These are phyloP conservation scores for Naganishia albida DNA, from an alignment of 1,284 basidiomycete genomes.

Conservation along the genomic window DNA sequence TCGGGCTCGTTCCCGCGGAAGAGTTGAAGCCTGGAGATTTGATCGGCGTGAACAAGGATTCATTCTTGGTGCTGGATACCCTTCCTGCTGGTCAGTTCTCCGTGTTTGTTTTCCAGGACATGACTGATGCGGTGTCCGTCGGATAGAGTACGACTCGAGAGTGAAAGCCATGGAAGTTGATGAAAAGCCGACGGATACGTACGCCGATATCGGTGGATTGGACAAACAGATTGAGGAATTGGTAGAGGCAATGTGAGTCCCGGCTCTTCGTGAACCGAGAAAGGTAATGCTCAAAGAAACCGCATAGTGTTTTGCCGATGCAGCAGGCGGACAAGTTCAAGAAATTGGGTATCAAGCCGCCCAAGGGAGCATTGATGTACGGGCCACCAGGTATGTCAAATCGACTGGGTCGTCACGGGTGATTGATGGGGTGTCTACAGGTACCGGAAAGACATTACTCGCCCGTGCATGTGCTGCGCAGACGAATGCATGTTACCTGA, in stretches of 20 bases:
- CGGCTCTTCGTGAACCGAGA: neutral
- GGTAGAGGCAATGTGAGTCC: slow-evolving; percentile 67
- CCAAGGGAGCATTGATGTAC: slow-evolving; percentile 78
- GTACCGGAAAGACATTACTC: slow-evolving; percentile 75
- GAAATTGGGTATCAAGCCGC: slow-evolving; percentile 74
- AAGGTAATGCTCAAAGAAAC: neutral
- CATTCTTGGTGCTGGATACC: slow-evolving; percentile 94
- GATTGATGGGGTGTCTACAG: slow-evolving; percentile 48
- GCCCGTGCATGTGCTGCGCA: slow-evolving; percentile 77
- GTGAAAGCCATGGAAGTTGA: slow-evolving; percentile 94
- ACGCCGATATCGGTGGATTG: slow-evolving; percentile 75
- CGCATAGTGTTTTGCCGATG: slow-evolving; percentile 66
- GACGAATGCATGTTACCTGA: slow-evolving; percentile 77
- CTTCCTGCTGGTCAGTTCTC: slow-evolving; percentile 58
- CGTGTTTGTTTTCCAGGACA: neutral
- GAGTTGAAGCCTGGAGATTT: slow-evolving; percentile 87
- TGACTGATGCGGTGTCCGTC: neutral
- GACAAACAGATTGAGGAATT: slow-evolving; percentile 82
- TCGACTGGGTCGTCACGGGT: neutral
- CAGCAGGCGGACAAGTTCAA: slow-evolving; percentile 80
- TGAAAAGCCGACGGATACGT: slow-evolving; percentile 74
- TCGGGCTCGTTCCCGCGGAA: slow-evolving; percentile 91
- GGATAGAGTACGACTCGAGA: slow-evolving; percentile 70
- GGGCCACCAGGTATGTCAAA: slow-evolving; percentile 68
- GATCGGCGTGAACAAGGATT: slow-evolving; percentile 99